Evolutionary conservation across 2,329 filamentous ascomycete species (phyloP), one percentile per base, ranked within the genome.

Genomic region (Fusarium solani-melongenae): DNA sequence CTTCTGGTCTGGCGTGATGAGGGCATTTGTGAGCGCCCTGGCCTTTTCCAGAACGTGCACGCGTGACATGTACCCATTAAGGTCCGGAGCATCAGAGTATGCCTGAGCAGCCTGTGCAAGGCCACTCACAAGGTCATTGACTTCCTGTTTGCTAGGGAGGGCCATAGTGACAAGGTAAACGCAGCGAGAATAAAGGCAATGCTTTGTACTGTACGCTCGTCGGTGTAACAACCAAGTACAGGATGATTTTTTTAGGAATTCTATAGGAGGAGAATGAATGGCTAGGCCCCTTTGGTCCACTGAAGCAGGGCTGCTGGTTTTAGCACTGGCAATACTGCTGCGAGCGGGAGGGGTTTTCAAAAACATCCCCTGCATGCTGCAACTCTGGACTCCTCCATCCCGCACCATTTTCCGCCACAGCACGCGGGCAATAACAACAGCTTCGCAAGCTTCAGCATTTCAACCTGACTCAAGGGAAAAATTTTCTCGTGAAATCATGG

Each of bases 1-100:
- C 17, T 72, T 76, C 71, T 78, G 73, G 31, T 81, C 79, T 1
- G 79, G 74, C 1, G 76, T 67, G 38, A 77, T 74, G 33, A 81
- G 67, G 9, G 79, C 66, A 27, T 78, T 71, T 8, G 74, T 76
- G 20, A 82, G 66, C n/a, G 75, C 36, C 62, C 76, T 79, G 5
- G 75, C 76, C 55, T 75, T 77, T 11, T 72, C 71, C 17, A 80
- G 76, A n/a, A 80, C 72, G 39, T 78, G 73, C 12, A 77, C 73
- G 2, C 79, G 75, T 5, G 77, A 76, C 49, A 79, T 72, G 62
- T 79, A 73, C 20, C 76, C 76, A 4, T 68, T 46, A 14, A 80
- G 65, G 57, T 75, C 77, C 8, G 73, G 72, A 5, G 74, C 63
- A 63, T 78, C 72, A 12, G 73, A 72, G 39, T 80, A 80, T 12